Evolutionary conservation across 192 early-diverging fungal genomes (phyloP), one percentile per base, ranked within the genome.

Genomic region (Pilobolus umbonatus): DNA sequence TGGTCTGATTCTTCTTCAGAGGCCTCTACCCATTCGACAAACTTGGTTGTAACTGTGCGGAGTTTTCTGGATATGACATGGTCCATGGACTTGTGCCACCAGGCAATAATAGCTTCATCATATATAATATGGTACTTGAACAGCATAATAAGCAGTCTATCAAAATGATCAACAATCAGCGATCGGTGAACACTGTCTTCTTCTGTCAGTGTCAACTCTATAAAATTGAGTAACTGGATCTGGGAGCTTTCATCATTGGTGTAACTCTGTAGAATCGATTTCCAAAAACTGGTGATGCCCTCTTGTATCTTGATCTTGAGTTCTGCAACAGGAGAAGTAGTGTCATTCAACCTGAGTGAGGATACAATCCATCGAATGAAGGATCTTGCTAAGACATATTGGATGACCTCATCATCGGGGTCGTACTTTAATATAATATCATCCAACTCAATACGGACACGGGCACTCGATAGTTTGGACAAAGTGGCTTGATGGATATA

Each of bases 41-140:
- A 75, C 28, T 49, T 59, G 9, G 54, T 50, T 35, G 62, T 64
- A 32, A 68, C 55, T 15, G 30, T n/a, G 29, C 38, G 55, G 38
- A 68, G 49, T 56, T 65, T 28, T 26, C 51, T 55, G 21, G 62
- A 47, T 17, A 71, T 42, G 17, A 51, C 54, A 2, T 38, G 47
- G 28, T 52, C 51, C 5, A 68, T 46, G 14, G 34, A 52, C 14
- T 34, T 53, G 3, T 68, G 65, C 74, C 74, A 79, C 77, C 77
- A 79, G 21, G 63, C 54, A 5, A 71, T 30, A 14, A 79, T 60
- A 0, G 73, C 74, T n/a, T 79, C 71, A 10, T 51, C 62, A 7
- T 76, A 70, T 4, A 79, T 53, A 15, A 79, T 71, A 42, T 79
- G 65, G 34, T 65, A 65, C 47, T 79, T 79, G 55, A 68, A 76